phyloP scores from a whole-genome alignment of 305 asterid genomes.

The Coffea humblotiana region DNA sequence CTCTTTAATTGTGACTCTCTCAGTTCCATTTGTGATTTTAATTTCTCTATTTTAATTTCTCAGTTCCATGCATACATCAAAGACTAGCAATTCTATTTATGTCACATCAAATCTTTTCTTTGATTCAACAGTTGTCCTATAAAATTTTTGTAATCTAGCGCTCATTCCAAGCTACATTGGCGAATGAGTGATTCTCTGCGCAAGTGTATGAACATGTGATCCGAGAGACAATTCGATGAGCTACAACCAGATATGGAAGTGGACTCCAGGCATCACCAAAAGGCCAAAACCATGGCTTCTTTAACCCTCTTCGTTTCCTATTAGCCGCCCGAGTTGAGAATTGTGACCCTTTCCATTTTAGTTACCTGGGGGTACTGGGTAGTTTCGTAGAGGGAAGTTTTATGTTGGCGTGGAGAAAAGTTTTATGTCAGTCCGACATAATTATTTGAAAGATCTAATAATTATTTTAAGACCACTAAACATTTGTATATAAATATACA shows the following conservation, averaged over 20 bases:
- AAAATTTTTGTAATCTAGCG: neutral
- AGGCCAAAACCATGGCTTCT: conserved; percentile 11
- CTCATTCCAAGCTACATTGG: neutral
- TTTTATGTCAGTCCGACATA: no score
- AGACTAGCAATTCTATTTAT: neutral
- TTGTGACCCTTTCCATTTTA: conserved; percentile 19
- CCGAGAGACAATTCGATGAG: neutral
- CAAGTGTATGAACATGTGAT: neutral
- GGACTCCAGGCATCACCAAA: conserved; percentile 26
- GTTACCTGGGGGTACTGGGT: neutral
- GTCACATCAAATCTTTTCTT: neutral
- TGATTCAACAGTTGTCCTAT: neutral
- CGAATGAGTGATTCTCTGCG: neutral
- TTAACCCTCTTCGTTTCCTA: conserved; percentile 18
- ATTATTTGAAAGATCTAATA: no score
- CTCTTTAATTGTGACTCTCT: no score
- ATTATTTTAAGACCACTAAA: no score
- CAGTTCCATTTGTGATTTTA: no score
- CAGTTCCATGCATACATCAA: no score
- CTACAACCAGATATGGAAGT: conserved; percentile 9
- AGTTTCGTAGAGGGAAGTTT: no score
- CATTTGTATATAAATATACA: no score
- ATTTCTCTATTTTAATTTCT: no score
- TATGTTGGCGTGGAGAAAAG: no score
- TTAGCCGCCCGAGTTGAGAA: conserved; percentile 20